Evolutionary conservation across 345 rosid genomes (phyloP), one percentile per base, ranked within the genome.

Genomic region (Sisymbrium irio): DNA sequence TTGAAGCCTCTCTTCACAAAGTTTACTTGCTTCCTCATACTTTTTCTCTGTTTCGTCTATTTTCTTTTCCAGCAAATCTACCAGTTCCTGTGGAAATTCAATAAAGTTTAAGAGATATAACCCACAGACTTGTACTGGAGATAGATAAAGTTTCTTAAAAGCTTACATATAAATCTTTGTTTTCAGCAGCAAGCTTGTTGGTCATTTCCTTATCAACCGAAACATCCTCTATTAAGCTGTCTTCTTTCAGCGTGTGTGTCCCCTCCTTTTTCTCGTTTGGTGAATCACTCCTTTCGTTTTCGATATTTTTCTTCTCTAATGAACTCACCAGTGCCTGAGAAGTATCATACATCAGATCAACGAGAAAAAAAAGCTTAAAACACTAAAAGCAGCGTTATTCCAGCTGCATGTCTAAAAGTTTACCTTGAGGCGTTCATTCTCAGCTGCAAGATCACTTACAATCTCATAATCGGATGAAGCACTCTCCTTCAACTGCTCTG

Each of bases 381-480:
- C 27, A 20, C 42, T 44, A 45, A 27, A 19, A 44, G 18, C 14
- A 64, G 58, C 17, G 64, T 30, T 30, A 46, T 1, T 64, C 2
- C 50, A 63, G 44, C 28, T 58, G 27, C 30, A 19, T 49, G 51
- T 19, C 10, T 53, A 32, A 5, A 65, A 12, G 10, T 47, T 75
- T 69, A 85, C 97, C 97, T 88, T 89, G 65, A 95, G 90, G 66
- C 87, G 82, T 80, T 89, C 91, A 87, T 87, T 95, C 83, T 95
- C 99, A 47, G 83, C 78, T n/a, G 80, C 74, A 56, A 95, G 93
- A 72, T 85, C 86, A 66, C 89, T 79, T 80, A 81, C 67, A 69
- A 72, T 62, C 56, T 77, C 97, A 75, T 83, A 63, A 78, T 89
- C 88, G 69, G 80, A 65, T 62, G 76, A 56, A 47, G 28, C 54